Conservation (phyloP, 192 early-diverging fungal genomes). For the Podila verticillata region DNA sequence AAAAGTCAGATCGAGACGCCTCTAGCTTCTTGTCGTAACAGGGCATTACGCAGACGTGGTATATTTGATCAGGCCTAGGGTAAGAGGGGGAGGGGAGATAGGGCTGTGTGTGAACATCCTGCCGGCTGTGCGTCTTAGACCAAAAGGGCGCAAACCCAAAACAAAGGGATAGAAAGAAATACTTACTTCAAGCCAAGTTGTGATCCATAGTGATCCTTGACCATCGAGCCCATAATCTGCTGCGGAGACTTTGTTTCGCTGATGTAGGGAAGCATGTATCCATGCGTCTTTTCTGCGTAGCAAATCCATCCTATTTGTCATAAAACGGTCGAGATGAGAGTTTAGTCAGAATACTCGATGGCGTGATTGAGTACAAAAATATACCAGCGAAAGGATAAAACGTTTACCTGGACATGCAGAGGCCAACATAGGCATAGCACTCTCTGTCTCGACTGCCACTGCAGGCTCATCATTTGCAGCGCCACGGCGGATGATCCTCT, state of each 20-base stretch:
- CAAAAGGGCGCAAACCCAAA: neutral
- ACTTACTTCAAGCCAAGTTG: constrained; percentile 62
- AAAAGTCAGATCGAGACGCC: constrained; percentile 93
- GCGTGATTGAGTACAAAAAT: too few species aligned
- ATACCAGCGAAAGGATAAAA: too few species aligned
- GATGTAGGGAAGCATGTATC: constrained; percentile 87
- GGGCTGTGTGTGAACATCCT: neutral
- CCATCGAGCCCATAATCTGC: constrained; percentile 94
- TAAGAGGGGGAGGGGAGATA: neutral
- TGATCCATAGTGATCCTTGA: constrained; percentile 84
- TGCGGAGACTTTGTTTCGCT: constrained; percentile 95
- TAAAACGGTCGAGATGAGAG: neutral
- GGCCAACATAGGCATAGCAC: constrained; percentile 33
- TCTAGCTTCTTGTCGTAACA: constrained; percentile 99
- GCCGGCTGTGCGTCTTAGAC: too few species aligned
- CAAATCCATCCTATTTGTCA: constrained; percentile 88
- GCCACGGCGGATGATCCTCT: constrained; percentile 45
- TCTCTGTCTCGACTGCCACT: constrained; percentile 34
- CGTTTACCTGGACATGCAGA: constrained; percentile 39
- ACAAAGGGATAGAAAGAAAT: neutral
- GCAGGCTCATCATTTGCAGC: constrained; percentile 35
- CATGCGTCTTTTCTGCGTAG: constrained; percentile 99
- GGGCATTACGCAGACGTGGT: constrained; percentile 96
- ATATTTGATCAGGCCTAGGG: constrained; percentile 76
- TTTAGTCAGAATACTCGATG: too few species aligned